Conservation (phyloP, 331 rosid genomes). For the Saraca asoca region DNA sequence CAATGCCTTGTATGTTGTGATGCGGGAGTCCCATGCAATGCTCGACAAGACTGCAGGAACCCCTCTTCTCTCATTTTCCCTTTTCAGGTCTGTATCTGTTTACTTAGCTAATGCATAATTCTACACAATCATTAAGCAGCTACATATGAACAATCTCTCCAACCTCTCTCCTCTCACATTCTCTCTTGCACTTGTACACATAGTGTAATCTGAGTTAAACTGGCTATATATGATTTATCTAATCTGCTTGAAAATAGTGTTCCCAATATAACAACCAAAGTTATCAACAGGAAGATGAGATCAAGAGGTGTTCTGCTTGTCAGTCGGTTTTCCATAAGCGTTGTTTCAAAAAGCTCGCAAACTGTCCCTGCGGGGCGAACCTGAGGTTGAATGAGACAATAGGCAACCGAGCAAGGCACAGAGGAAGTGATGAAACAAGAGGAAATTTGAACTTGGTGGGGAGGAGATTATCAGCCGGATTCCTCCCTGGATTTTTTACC, state of each 20-base stretch:
- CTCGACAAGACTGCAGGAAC: conserved; percentile 82
- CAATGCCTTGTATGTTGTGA: conserved; percentile 94
- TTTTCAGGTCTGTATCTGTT: conserved; percentile 67
- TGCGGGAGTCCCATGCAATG: conserved; percentile 85
- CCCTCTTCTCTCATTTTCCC: conserved; percentile 95
- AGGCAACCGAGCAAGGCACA: conserved; percentile 40
- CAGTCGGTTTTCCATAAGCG: conserved; percentile 69
- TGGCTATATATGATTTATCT: conserved; percentile 1
- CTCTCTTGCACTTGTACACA: not conserved
- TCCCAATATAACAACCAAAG: conserved; percentile 28
- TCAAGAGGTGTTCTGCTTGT: conserved; percentile 70
- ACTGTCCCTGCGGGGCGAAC: conserved; percentile 65
- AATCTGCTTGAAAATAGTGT: conserved; percentile 17
- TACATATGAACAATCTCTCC: not conserved
- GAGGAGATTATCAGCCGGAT: conserved; percentile 46
- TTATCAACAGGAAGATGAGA: conserved; percentile 69
- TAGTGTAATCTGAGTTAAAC: too few relatives aligned
- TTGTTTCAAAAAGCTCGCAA: conserved; percentile 68
- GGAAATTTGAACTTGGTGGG: conserved; percentile 59
- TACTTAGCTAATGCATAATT: conserved; percentile 2
- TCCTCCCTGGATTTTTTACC: conserved; percentile 66
- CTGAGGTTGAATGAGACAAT: conserved; percentile 49
- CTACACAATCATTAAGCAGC: not conserved
- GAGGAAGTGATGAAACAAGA: conserved; percentile 41
- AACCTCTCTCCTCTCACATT: not conserved